Base-by-base conservation (phyloP, 768 basidiomycete species). In the Strobilomyces confusus region DNA sequence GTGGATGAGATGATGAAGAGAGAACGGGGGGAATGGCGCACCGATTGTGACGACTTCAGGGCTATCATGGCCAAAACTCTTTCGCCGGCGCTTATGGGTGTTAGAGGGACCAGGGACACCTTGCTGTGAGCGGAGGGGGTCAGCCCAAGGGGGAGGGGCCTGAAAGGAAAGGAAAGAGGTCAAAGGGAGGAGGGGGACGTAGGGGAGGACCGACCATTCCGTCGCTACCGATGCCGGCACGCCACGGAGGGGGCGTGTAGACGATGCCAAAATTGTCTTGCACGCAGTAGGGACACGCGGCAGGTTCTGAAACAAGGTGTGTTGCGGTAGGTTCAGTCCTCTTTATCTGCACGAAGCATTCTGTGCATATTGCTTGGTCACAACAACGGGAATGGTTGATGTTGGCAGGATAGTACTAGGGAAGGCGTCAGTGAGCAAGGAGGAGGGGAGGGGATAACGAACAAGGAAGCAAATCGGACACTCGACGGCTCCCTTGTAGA, bases 261-360 rank as follows among this genome's bases (percentile, higher is more conserved):
- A 93, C 82, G 36, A 98, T 75, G 26, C 97, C 97, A 69, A 98
- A 98, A 72, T 98, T 95, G 43, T 94, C 87, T 72, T 98, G 95
- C 30, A 98, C 92, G 62, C 97, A 99, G 67, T 91, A 99, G 7
- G 97, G 97, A 68, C 97, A 99, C 3, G 92, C 90, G 14, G 95
- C 94, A 2, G 94, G 93, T 64, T 99, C 97, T 9, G 94, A 95
- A 48, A 94, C 92, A 55, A 98, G 78, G 72, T 98, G 95, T 0
- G 94, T 98, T 8, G 92, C 79, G 0, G 93, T 95, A 7, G 97
- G 93, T 58, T 99, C 97, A 33, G 81, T 83, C 50, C 97, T 88
- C 76, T 98, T 98, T 74, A 99, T 98, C 73, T 98, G 95, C 20
- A 98, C 93, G 65, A 99, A 98, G 68, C 97, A 99, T 72, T 99